Base-by-base conservation (phyloP, 2,329 filamentous ascomycete species). In the Penicillium sp. region DNA sequence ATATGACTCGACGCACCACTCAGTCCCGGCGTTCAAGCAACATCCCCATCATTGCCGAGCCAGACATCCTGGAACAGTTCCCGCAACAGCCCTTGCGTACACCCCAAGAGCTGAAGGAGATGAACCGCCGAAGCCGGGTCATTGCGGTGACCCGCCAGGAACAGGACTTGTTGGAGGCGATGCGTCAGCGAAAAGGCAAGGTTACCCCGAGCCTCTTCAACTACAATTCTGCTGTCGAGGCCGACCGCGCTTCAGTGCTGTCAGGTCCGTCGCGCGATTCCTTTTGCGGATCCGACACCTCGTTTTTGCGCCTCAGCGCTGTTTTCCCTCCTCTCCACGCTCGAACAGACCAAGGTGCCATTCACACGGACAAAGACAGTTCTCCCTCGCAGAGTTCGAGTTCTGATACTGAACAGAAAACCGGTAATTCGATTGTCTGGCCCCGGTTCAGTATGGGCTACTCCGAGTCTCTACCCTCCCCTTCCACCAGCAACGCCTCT, bases 81-180 rank as follows among this genome's bases (percentile, higher is more conserved):
- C 51, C 53, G 9, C 39, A 54, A 42, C 54, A 57, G 30, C 50
- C 36, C 20, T 36, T 40, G 20, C 47, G 41, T 28, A 43, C 41
- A 7, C 54, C 60, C 2, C 55, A 52, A 19, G 58, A 53, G 32
- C 36, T 43, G 28, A 50, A 56, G 31, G 55, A 64, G 39, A 48
- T 52, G 11, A 63, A 68, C 43, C 57, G 67, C 35, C 62, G 70
- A 45, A 72, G 70, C 43, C 66, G 69, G 28, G 58, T 76, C 14
- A 76, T 78, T 59, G 69, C 72, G 10, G 74, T 78, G 17, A 78
- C 75, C 0, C 63, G 71, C 39, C 74, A 77, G 53, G 75, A 78
- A 56, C 72, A 77, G 45, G 63, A 69, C 27, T 62, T 77, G 1
- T 58, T 78, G 3, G 73, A 74, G 50, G 71, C 73, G 2, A 70